Percentiles rank a stretch among this genome's conserved stretches.
phyloP scores from a whole-genome alignment of 2,329 filamentous ascomycete genomes.

The Ceratocystis alfenasii region DNA sequence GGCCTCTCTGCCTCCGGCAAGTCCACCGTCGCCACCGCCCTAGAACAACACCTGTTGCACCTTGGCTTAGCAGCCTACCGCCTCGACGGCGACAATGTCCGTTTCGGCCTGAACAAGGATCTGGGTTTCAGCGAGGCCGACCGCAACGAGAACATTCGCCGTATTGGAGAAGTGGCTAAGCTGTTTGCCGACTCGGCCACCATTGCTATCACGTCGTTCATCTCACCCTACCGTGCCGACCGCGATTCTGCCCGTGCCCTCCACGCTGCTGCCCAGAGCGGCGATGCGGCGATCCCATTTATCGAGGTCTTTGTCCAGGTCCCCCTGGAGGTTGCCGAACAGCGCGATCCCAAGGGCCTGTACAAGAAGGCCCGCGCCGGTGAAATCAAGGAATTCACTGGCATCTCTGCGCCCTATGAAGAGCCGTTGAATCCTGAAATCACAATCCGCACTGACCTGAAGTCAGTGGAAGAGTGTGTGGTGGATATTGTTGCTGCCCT shows the following conservation, averaged over 20 bases:
- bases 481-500: constrained; percentile 71
- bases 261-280: constrained; percentile 48
- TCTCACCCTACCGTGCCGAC: constrained; percentile 86
- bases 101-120: constrained; percentile 96
- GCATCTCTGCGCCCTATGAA: constrained; percentile 91
- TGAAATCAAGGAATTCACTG: constrained; percentile 94
- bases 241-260: constrained; percentile 68
- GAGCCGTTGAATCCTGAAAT: constrained; percentile 77
- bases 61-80: constrained; percentile 74
- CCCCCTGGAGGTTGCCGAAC: constrained; percentile 79
- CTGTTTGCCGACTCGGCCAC: constrained; percentile 85
- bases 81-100: constrained; percentile 95
- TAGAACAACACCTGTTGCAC: constrained; percentile 93
- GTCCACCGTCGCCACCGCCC: constrained; percentile 88
- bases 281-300: constrained; percentile 65
- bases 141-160: constrained; percentile 93
- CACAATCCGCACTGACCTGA: constrained; percentile 69
- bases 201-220: constrained; percentile 89
- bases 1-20: constrained; percentile 94
- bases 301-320: constrained; percentile 92
- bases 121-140: constrained; percentile 87
- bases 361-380: constrained; percentile 95
- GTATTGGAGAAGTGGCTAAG: constrained; percentile 93
- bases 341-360: constrained; percentile 90
- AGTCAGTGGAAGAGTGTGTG: constrained; percentile 79